Evolutionary conservation across 2,329 filamentous ascomycete species (phyloP), one percentile per base, ranked within the genome.

Genomic region (Periglandula ipomoeae): DNA sequence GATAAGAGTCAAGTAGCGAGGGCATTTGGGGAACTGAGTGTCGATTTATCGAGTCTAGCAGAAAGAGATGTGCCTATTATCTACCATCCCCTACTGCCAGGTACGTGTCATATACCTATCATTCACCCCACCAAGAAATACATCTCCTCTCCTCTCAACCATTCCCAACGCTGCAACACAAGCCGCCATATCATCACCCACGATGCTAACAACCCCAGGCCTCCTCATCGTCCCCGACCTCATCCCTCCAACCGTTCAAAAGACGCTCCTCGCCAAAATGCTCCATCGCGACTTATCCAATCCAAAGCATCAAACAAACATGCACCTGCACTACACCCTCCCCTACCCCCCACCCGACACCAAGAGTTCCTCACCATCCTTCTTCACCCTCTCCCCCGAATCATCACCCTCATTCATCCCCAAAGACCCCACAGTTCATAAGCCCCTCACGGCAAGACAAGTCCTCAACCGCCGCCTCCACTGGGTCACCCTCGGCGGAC

Each of bases 401-500:
- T 66, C 70, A 10, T 73, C 76, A 0, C 78, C 80, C 53, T 71
- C 70, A 35, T 81, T 84, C 58, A 62, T 54, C 23, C 88, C 91
- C 6, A 85, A 86, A 48, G 82, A 95, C 58, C 73, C 85, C 0
- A 55, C 65, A 0, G 67, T 89, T n/a, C 90, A 96, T 67, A 87
- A 84, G 52, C 75, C 87, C 2, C 71, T 96, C 9, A 76, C 79
- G 2, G 72, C 86, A 47, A 72, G 78, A 44, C 82, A 84, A 59
- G 79, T 91, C 26, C 73, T 97, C 39, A 79, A 83, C 50, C 85
- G 84, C 53, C 90, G 87, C 53, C 76, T 97, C 22, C 88, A 91
- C 56, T 98, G 93, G 93, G 79, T 94, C 38, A 97, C 91, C 0
- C 78, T 98, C 3, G 93, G 93, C 44, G 91, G 89, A 0, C 93